Evolutionary conservation across 495 filamentous ascomycete species (phyloP).

Genomic region (Annulohypoxylon bovei): DNA sequence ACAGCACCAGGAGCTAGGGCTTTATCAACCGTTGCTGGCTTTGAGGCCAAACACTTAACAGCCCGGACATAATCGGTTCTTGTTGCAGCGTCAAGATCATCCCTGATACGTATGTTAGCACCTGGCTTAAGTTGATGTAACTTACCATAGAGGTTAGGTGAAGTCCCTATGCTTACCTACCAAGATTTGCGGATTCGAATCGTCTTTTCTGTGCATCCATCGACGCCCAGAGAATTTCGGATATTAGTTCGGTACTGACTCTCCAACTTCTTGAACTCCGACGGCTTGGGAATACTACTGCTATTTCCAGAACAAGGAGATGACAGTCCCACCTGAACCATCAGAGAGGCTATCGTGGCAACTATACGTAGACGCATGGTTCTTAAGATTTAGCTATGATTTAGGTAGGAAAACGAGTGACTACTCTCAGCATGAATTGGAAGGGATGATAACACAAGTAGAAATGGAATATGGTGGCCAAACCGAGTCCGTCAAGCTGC

Average conservation of each 20-base stretch:
- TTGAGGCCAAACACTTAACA: slow-evolving; percentile 68
- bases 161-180: slow-evolving; percentile 41
- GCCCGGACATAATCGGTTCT: slow-evolving; percentile 69
- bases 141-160: background rate
- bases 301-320: slow-evolving; percentile 5
- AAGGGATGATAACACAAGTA: background rate
- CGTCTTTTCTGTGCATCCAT: slow-evolving; percentile 57
- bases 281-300: slow-evolving; percentile 20
- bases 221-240: slow-evolving; percentile 4
- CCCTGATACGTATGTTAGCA: slow-evolving; percentile 50
- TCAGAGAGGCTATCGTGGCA: background rate
- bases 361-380: slow-evolving; percentile 11
- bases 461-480: background rate
- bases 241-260: slow-evolving; percentile 14
- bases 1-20: slow-evolving; percentile 50
- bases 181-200: slow-evolving; percentile 59
- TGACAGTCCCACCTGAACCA: background rate
- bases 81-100: slow-evolving; percentile 56
- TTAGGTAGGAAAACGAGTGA: background rate
- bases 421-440: background rate
- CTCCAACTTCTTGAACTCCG: slow-evolving; percentile 17
- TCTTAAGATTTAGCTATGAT: background rate
- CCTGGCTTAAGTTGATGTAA: background rate
- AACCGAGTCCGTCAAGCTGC: background rate
- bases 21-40: slow-evolving; percentile 59